Evolutionary conservation across 2,329 filamentous ascomycete species (phyloP).

Genomic region (Cytospora mali): DNA sequence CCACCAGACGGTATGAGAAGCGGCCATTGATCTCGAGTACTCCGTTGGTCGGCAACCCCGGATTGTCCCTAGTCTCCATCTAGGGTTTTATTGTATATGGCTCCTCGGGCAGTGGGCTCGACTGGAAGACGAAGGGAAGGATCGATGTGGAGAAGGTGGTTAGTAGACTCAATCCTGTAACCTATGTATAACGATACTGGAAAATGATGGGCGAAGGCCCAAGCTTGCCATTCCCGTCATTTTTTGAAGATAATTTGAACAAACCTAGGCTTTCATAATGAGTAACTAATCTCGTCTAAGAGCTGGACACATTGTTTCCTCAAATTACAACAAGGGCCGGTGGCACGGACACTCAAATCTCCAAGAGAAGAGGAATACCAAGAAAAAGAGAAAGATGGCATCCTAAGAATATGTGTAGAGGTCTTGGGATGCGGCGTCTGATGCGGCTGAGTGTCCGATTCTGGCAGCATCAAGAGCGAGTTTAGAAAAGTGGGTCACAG

Average conservation of each 20-base stretch:
- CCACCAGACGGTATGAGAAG: conserved; percentile 8
- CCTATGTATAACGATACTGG: too few relatives aligned
- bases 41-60: neutral
- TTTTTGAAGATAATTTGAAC: neutral
- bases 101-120: neutral
- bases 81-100: neutral
- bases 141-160: neutral
- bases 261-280: neutral
- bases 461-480: neutral
- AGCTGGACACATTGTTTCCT: neutral
- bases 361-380: neutral
- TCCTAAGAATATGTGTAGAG: conserved; percentile 12
- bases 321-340: neutral
- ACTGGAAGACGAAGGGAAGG: neutral
- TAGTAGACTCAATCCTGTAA: neutral
- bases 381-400: neutral
- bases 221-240: neutral
- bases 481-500: neutral
- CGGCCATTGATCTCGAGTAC: neutral
- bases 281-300: neutral
- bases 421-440: conserved; percentile 5
- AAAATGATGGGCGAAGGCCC: neutral
- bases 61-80: neutral
- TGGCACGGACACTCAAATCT: neutral
- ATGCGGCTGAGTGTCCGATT: conserved; percentile 11